These are phyloP conservation scores for Ophiostoma sp. DNA, from an alignment of 2,329 filamentous ascomycete species.

Conservation along the genomic window DNA sequence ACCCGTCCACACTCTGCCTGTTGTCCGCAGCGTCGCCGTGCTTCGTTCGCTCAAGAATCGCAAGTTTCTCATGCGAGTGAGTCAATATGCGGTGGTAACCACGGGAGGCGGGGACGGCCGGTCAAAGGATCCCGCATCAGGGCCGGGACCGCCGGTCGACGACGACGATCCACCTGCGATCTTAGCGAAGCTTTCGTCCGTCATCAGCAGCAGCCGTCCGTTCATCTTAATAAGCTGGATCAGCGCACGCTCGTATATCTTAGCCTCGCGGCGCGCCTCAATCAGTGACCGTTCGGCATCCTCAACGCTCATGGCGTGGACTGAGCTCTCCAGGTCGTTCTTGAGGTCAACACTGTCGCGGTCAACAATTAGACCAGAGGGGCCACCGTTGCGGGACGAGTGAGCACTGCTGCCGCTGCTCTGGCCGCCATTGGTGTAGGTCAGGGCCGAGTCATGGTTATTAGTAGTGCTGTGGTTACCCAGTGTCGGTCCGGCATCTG, in stretches of 20 bases:
- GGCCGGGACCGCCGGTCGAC: neutral
- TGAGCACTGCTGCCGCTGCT: neutral
- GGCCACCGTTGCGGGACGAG: neutral
- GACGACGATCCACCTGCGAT: neutral
- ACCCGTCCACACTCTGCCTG: slow-evolving; percentile 21
- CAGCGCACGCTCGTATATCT: slow-evolving; percentile 62
- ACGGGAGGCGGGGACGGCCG: slow-evolving; percentile 21
- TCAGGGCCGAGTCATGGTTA: neutral
- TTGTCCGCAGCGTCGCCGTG: slow-evolving; percentile 9
- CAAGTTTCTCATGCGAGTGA: slow-evolving; percentile 10
- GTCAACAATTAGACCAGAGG: neutral
- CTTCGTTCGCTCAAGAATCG: neutral
- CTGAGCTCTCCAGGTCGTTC: slow-evolving; percentile 37
- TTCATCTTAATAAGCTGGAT: slow-evolving; percentile 63
- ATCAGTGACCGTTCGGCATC: slow-evolving; percentile 60
- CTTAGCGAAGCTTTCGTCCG: slow-evolving; percentile 18
- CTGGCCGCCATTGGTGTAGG: neutral
- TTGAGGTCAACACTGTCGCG: slow-evolving; percentile 22
- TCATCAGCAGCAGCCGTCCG: slow-evolving; percentile 48
- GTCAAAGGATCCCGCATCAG: neutral
- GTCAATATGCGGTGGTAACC: slow-evolving; percentile 23
- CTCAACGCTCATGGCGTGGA: slow-evolving; percentile 60
- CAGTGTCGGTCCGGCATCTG: neutral
- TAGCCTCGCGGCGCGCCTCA: slow-evolving; percentile 58
- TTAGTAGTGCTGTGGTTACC: slow-evolving; percentile 12